Evolutionary conservation across 139 green algal species (phyloP).

Genomic region (Eudorina sp.): DNA sequence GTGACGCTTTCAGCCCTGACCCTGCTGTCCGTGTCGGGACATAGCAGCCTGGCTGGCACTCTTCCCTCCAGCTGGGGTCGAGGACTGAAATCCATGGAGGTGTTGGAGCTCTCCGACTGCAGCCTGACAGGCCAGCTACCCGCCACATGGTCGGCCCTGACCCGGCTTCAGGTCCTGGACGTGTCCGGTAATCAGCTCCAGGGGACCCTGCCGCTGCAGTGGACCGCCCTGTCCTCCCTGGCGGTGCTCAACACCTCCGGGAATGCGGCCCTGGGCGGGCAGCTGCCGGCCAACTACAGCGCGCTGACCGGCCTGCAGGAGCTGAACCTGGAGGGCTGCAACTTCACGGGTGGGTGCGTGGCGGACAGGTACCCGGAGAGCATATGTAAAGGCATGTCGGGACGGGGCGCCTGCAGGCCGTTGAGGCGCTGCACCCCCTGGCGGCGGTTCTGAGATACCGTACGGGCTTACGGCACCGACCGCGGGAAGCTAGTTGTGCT

Average conservation of each 20-base stretch:
- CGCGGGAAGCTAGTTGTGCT: no score
- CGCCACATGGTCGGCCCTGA: neutral
- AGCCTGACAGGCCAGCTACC: slow-evolving; percentile 15
- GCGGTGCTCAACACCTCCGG: neutral
- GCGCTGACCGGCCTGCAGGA: neutral
- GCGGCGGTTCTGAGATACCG: no score
- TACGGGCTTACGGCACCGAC: no score
- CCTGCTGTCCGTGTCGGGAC: neutral
- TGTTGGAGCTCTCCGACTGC: slow-evolving; percentile 4
- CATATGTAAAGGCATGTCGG: no score
- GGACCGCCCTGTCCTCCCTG: neutral
- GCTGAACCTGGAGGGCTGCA: neutral
- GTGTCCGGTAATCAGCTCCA: slow-evolving; percentile 25
- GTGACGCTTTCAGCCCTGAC: slow-evolving; percentile 9
- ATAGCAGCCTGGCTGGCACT: neutral
- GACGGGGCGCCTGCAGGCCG: no score
- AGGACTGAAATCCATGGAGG: neutral
- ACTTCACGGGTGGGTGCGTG: neutral
- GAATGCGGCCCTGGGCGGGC: neutral
- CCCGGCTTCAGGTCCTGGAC: neutral
- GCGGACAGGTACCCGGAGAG: neutral
- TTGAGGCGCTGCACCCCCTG: no score
- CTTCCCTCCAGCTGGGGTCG: neutral
- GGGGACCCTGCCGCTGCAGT: neutral
- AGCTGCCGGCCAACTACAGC: neutral